These are phyloP conservation scores for Nadsonia starkeyi-henricii DNA, from an alignment of 1,139 yeast genomes.

Conservation along the genomic window DNA sequence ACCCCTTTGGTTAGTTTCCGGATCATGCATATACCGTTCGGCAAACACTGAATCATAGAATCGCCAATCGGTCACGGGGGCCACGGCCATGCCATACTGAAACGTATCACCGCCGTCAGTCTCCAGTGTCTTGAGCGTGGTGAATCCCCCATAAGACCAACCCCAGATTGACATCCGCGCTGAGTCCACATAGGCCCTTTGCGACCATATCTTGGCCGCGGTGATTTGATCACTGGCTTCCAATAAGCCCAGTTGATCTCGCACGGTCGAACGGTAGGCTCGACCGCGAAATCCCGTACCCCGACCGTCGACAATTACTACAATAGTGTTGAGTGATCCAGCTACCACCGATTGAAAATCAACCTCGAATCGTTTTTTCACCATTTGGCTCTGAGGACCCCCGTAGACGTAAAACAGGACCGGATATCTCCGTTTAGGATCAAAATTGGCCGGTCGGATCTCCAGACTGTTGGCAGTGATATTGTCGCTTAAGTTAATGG, in stretches of 20 bases:
- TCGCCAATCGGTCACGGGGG: constrained; percentile 78
- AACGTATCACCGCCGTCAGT: constrained; percentile 52
- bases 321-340: constrained; percentile 59
- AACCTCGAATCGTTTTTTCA: constrained; percentile 37
- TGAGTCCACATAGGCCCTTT: constrained; percentile 40
- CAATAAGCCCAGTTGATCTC: constrained; percentile 62
- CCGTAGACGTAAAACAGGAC: constrained; percentile 76
- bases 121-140: constrained; percentile 65
- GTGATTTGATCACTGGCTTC: constrained; percentile 73
- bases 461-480: constrained; percentile 52
- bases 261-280: constrained; percentile 53
- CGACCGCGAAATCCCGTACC: constrained; percentile 92
- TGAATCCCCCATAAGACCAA: constrained; percentile 85
- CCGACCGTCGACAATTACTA: constrained; percentile 79
- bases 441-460: constrained; percentile 57
- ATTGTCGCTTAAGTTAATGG: constrained; percentile 1
- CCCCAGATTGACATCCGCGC: constrained; percentile 82
- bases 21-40: constrained; percentile 76
- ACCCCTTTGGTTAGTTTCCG: constrained; percentile 40
- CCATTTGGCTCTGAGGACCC: constrained; percentile 84
- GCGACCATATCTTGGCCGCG: constrained; percentile 49
- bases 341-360: constrained; percentile 62
- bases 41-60: constrained; percentile 75
- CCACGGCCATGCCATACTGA: constrained; percentile 75
- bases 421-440: constrained; percentile 49